Conservation (phyloP, 2,329 filamentous ascomycete genomes). For the Colletotrichum trifolii region DNA sequence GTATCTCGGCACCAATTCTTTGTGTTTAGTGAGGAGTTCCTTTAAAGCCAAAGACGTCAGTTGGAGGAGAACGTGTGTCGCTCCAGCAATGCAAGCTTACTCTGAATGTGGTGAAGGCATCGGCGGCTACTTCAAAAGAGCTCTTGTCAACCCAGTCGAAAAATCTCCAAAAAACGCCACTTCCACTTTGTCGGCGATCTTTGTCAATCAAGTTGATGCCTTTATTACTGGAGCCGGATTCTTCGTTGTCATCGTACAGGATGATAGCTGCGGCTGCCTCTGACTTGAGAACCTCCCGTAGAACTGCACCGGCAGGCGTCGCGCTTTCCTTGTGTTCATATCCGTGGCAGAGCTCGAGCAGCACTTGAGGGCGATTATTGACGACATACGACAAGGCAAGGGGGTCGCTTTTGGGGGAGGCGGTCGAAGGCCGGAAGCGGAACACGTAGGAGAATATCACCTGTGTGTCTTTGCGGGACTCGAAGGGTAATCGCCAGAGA, state of each 20-base stretch:
- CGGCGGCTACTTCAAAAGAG: slow-evolving; percentile 95
- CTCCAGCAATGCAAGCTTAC: slow-evolving; percentile 59
- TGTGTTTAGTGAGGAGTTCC: slow-evolving; percentile 96
- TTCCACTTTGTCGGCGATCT: slow-evolving; percentile 78
- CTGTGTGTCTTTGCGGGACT: slow-evolving; percentile 94
- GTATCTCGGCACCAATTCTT: slow-evolving; percentile 88
- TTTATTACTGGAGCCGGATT: slow-evolving; percentile 76
- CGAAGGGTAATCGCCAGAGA: slow-evolving; percentile 89
- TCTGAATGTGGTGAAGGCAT: slow-evolving; percentile 97
- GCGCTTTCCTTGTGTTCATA: slow-evolving; percentile 93
- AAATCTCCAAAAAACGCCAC: slow-evolving; percentile 95
- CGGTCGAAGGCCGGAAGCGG: slow-evolving; percentile 81
- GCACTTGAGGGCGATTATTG: slow-evolving; percentile 84
- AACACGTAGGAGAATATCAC: slow-evolving; percentile 96
- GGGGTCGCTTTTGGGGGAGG: slow-evolving; percentile 77
- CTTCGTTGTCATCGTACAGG: slow-evolving; percentile 87
- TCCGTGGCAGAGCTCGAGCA: slow-evolving; percentile 87
- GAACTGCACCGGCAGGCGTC: slow-evolving; percentile 88
- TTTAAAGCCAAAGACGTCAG: slow-evolving; percentile 47
- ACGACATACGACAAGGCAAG: slow-evolving; percentile 91
- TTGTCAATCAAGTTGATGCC: slow-evolving; percentile 83
- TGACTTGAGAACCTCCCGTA: slow-evolving; percentile 89
- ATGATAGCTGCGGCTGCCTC: slow-evolving; percentile 92
- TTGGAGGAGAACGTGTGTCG: background rate
- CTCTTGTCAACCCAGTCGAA: slow-evolving; percentile 98